A percentile compares a stretch with the other conserved stretches of the same genome.
Conservation (phyloP, 305 asterid species). For the Solanum hybrid region DNA sequence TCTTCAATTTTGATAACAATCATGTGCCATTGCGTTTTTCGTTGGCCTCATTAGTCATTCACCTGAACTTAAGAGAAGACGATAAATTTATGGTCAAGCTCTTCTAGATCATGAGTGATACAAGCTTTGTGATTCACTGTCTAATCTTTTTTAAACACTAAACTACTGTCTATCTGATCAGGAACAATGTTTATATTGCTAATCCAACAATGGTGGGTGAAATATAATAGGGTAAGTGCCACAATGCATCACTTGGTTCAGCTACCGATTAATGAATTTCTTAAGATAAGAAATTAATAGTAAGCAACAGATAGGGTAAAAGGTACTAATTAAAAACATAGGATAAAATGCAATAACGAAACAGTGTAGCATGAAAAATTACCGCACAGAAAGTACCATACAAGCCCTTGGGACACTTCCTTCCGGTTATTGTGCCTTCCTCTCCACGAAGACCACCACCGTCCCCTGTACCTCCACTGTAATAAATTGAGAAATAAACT, state of each 20-base stretch:
- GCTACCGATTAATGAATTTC: neutral
- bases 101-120: neutral
- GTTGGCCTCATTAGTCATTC: neutral
- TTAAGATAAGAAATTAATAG: neutral
- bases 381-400: conserved; percentile 90
- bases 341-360: neutral
- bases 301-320: neutral
- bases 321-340: neutral
- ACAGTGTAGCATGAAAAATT: conserved; percentile 6
- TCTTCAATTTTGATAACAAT: neutral
- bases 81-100: neutral
- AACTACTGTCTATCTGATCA: neutral
- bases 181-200: neutral
- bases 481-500: conserved; percentile 13
- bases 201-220: neutral
- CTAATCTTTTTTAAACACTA: neutral
- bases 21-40: neutral
- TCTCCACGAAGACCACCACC: conserved; percentile 74
- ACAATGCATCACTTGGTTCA: conserved; percentile 5
- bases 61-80: neutral
- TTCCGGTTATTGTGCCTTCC: conserved; percentile 84
- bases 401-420: conserved; percentile 89
- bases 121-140: neutral
- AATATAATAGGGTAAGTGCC: neutral
- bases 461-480: conserved; percentile 84